Conservation (phyloP, 495 filamentous ascomycete genomes). For the Gamarada debralockiae region DNA sequence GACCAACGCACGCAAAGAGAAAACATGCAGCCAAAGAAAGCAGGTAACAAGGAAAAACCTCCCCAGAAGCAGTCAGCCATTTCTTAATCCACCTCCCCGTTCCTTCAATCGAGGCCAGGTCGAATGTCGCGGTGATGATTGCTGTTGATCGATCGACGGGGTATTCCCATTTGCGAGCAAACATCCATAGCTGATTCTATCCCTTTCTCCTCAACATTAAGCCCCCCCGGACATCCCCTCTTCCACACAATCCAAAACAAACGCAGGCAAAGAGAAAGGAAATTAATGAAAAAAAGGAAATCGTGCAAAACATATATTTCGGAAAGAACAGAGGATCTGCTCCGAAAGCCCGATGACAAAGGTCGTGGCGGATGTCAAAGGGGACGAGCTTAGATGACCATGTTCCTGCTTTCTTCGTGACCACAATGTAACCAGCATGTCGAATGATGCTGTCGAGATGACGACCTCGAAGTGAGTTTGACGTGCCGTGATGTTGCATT, state of each 20-base stretch:
- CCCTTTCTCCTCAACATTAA: constrained; percentile 9
- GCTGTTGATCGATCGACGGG: not conserved
- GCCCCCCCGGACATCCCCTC: constrained; percentile 20
- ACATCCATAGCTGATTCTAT: constrained; percentile 1
- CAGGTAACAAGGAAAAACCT: constrained; percentile 15
- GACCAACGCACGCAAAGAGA: constrained; percentile 3
- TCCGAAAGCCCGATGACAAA: constrained; percentile 20
- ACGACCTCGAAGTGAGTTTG: constrained; percentile 1
- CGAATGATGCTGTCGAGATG: constrained; percentile 8
- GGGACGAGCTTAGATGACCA: constrained; percentile 24
- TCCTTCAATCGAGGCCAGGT: not conserved
- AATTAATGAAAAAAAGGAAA: constrained; percentile 19
- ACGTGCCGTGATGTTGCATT: constrained; percentile 16
- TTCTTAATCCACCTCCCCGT: not conserved
- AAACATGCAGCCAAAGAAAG: constrained; percentile 12
- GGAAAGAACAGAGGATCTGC: constrained; percentile 20
- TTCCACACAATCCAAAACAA: constrained; percentile 15
- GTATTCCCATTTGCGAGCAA: not conserved
- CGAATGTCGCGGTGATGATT: not conserved
- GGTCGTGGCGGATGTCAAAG: constrained; percentile 4
- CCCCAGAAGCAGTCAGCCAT: constrained; percentile 22
- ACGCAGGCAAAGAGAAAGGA: constrained; percentile 14
- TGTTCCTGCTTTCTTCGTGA: constrained; percentile 20
- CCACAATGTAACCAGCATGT: constrained; percentile 16
- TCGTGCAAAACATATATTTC: constrained; percentile 23